A percentile compares a stretch with the other conserved stretches of the same genome.
phyloP scores from a whole-genome alignment of 495 filamentous ascomycete genomes.

The Penicillium egyptiacum region DNA sequence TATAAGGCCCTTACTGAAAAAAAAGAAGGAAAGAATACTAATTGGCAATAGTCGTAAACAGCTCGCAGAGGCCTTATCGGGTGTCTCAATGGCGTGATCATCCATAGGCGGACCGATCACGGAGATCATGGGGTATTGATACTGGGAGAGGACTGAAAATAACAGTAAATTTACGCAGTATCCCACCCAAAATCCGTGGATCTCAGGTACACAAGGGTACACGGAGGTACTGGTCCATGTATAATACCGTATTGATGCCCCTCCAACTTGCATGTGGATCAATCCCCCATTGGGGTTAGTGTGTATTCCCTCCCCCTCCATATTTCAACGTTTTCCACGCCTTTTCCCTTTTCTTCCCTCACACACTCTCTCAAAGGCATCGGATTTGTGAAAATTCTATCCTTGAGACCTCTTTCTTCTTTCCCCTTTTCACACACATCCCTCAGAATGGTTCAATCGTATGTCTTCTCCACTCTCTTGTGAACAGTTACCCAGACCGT shows the following conservation, averaged over 20 bases:
- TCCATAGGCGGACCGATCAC: conserved; percentile 5
- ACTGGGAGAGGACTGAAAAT: background rate
- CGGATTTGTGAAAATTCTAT: conserved; percentile 25
- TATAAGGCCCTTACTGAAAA: background rate
- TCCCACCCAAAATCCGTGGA: background rate
- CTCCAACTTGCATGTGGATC: conserved; percentile 17
- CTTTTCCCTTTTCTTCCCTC: conserved; percentile 20
- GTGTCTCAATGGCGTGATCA: conserved; percentile 13
- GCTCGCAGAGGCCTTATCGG: conserved; percentile 4
- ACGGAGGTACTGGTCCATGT: background rate
- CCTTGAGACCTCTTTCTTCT: conserved; percentile 22
- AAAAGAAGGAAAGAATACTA: background rate
- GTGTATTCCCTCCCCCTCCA: conserved; percentile 26
- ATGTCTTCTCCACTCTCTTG: conserved; percentile 30
- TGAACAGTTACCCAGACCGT: conserved; percentile 25
- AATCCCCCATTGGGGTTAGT: conserved; percentile 22
- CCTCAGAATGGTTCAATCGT: conserved; percentile 81
- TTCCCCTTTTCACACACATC: conserved; percentile 31
- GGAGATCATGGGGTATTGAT: conserved; percentile 9
- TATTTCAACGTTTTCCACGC: conserved; percentile 30
- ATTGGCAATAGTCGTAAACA: conserved; percentile 2
- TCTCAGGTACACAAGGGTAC: background rate
- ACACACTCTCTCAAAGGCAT: conserved; percentile 26
- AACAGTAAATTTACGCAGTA: conserved; percentile 10
- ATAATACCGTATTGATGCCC: conserved; percentile 21